Evolutionary conservation across 1,139 yeast species (phyloP), one percentile per base, ranked within the genome.

Genomic region (Tardiomyces blankii): DNA sequence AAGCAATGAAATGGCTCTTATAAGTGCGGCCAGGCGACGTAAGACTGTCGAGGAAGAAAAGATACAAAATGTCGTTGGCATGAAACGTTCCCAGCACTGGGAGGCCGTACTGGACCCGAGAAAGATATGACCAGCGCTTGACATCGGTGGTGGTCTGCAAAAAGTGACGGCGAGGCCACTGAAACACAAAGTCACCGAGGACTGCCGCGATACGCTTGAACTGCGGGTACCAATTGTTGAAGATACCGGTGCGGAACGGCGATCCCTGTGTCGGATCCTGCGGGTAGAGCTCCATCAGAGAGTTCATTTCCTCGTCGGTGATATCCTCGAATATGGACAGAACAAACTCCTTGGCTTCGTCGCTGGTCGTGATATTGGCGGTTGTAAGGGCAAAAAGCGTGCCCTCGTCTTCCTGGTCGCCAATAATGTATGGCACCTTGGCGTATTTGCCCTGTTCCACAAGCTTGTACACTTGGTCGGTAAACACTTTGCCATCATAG

Each of bases 331-430:
- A 42, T 6, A 54, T 16, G 18, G 16, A 23, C 13, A 18, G 21
- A 13, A 50, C 23, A 39, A 45, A 51, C 11, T 38, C 43, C 12
- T 38, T 38, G 11, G 46, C 48, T 8, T 49, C 48, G 5, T 41
- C 42, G 12, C 42, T 46, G 4, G 53, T 44, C 2, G 50, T 46
- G 6, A 46, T 38, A 38, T 51, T 50, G n/a, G 38, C 30, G 16
- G 46, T 41, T 1, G 42, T 19, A 11, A 46, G 30, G 2, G 51
- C 46, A 38, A 55, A 52, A 2, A 50, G 3, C 2, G 59, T 49
- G 3, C 59, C 59, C 39, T 55, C 59, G 40, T 55, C 59, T 42
- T 50, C 48, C 33, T 50, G 46, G 28, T 44, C 46, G 11, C 59
- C 59, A 28, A 49, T 39, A 16, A 55, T 53, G 27, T 43, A 46